phyloP scores from a whole-genome alignment of 2,329 filamentous ascomycete genomes.

The Zasmidium cellare region DNA sequence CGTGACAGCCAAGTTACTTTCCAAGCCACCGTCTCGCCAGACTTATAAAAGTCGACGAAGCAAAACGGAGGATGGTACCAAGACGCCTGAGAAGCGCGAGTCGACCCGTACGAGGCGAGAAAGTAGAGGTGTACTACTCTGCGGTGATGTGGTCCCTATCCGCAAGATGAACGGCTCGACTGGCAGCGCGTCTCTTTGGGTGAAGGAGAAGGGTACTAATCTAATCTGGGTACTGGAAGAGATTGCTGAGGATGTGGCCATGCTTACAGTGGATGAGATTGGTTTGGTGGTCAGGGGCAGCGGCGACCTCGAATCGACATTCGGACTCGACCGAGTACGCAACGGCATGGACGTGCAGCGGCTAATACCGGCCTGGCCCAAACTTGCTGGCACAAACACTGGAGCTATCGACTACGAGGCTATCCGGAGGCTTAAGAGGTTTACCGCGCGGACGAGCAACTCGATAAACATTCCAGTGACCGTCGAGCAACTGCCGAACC shows the following conservation, averaged over 20 bases:
- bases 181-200: slow-evolving; percentile 94
- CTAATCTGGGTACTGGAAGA: slow-evolving; percentile 98
- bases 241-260: slow-evolving; percentile 89
- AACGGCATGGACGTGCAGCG: slow-evolving; percentile 72
- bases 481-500: slow-evolving; percentile 69
- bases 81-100: slow-evolving; percentile 39
- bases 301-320: slow-evolving; percentile 83
- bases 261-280: slow-evolving; percentile 73
- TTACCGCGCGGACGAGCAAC: slow-evolving; percentile 77
- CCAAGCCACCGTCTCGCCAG: slow-evolving; percentile 69
- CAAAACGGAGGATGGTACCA: slow-evolving; percentile 63
- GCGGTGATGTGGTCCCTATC: slow-evolving; percentile 97
- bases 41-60: slow-evolving; percentile 57
- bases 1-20: slow-evolving; percentile 84
- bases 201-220: slow-evolving; percentile 92
- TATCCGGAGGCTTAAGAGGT: slow-evolving; percentile 71
- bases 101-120: slow-evolving; percentile 11
- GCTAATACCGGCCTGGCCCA: slow-evolving; percentile 79
- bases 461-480: slow-evolving; percentile 82
- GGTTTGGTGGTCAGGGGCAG: slow-evolving; percentile 68
- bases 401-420: slow-evolving; percentile 78
- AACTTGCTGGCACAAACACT: slow-evolving; percentile 68
- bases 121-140: slow-evolving; percentile 85
- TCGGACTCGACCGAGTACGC: slow-evolving; percentile 69
- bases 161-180: slow-evolving; percentile 91